These are phyloP conservation scores for Fonsecaea erecta DNA, from an alignment of 2,329 filamentous ascomycete genomes.

Conservation along the genomic window DNA sequence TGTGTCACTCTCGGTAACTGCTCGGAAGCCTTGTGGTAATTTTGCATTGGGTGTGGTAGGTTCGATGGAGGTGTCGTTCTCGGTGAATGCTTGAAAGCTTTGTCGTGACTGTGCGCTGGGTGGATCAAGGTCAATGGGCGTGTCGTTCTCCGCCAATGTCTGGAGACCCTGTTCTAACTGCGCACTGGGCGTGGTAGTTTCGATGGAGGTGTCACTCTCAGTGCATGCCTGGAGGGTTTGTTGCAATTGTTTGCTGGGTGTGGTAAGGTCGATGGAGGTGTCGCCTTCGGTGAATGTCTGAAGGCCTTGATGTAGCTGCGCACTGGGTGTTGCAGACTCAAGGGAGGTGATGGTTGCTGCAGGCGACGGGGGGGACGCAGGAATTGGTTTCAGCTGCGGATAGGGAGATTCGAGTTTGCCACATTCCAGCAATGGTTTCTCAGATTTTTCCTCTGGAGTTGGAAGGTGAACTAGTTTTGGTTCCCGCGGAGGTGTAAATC, in stretches of 20 bases:
- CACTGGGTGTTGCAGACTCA: constrained; percentile 10
- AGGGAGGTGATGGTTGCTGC: neutral
- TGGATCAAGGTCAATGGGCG: constrained; percentile 3
- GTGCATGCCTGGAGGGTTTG: too few species aligned
- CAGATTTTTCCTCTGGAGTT: constrained; percentile 5
- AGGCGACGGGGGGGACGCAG: constrained; percentile 8
- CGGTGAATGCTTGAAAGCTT: too few species aligned
- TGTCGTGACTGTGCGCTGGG: neutral
- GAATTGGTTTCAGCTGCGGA: constrained; percentile 6
- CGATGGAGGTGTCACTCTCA: neutral
- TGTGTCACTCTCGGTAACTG: constrained; percentile 20
- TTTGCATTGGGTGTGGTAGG: constrained; percentile 13
- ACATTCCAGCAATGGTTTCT: neutral
- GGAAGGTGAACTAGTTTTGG: neutral
- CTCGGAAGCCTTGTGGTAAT: constrained; percentile 13
- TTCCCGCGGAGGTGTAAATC: constrained; percentile 20
- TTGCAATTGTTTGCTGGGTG: neutral
- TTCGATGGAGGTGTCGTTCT: neutral
- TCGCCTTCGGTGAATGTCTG: constrained; percentile 18
- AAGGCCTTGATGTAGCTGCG: constrained; percentile 18
- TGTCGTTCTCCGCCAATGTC: constrained; percentile 18
- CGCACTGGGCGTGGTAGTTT: constrained; percentile 7
- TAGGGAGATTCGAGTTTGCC: constrained; percentile 17
- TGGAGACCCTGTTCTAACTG: constrained; percentile 22
- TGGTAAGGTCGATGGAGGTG: constrained; percentile 6